phyloP scores from a whole-genome alignment of 306 rosid species.

The Leucaena leucocephala region DNA sequence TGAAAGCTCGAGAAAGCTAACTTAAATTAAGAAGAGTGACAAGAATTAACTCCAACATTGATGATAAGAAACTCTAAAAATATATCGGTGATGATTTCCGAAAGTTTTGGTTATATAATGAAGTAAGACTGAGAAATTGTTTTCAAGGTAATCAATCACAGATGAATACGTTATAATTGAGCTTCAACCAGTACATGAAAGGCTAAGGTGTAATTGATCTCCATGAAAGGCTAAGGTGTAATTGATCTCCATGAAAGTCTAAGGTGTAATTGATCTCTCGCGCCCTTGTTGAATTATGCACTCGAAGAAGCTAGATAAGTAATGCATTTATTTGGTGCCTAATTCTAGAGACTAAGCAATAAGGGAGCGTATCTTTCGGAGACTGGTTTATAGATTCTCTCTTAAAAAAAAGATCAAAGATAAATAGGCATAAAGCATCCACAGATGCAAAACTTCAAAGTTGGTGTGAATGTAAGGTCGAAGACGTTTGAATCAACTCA shows the following conservation, averaged over 20 bases:
- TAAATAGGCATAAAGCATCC: not conserved
- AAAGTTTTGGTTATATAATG: not conserved
- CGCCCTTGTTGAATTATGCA: not conserved
- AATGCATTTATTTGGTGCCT: not conserved
- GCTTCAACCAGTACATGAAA: not conserved
- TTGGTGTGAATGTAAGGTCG: not conserved
- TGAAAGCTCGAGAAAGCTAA: not conserved
- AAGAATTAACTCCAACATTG: not conserved
- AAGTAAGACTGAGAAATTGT: not conserved
- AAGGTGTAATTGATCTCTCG: not conserved
- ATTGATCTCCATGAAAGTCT: too few relatives aligned
- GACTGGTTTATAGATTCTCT: not conserved
- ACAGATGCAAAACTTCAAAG: not conserved
- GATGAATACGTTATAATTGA: not conserved
- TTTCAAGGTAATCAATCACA: not conserved
- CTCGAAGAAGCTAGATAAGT: not conserved
- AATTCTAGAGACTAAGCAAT: not conserved
- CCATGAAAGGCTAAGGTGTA: not conserved
- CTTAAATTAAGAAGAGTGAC: not conserved
- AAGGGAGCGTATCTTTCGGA: not conserved
- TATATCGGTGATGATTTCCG: too few relatives aligned
- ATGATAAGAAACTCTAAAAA: not conserved
- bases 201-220: not conserved
- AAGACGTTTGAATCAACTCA: not conserved
- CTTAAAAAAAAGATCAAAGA: not conserved